phyloP scores from a whole-genome alignment of 805 yeast genomes.

The Grigorovia humatica region DNA sequence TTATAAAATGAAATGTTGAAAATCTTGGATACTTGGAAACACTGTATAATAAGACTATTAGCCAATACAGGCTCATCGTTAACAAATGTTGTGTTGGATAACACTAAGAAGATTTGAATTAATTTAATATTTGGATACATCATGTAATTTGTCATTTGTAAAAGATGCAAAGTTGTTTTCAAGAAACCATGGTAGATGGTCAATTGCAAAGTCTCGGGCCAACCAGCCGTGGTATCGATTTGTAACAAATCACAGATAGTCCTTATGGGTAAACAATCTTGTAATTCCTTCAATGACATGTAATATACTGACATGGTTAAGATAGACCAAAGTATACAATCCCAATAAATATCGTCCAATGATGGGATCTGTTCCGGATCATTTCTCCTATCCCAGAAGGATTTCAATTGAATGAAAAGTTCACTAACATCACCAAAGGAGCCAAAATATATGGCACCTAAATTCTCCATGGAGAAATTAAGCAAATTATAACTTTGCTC shows the following conservation, averaged over 20 bases:
- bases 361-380: slow-evolving; percentile 7
- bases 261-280: slow-evolving; percentile 5
- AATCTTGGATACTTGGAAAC: slow-evolving; percentile 19
- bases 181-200: slow-evolving; percentile 11
- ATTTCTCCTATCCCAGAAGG: slow-evolving; percentile 17
- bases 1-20: slow-evolving; percentile 17
- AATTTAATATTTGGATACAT: slow-evolving; percentile 20
- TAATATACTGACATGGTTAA: slow-evolving; percentile 22
- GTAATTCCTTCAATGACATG: slow-evolving; percentile 14
- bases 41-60: slow-evolving; percentile 15
- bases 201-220: slow-evolving; percentile 12
- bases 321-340: slow-evolving; percentile 24
- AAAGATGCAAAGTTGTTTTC: slow-evolving; percentile 8
- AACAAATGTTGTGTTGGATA: slow-evolving; percentile 20
- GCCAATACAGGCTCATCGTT: slow-evolving; percentile 7
- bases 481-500: slow-evolving; percentile 18
- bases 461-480: slow-evolving; percentile 23
- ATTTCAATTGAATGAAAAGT: slow-evolving; percentile 17
- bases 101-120: slow-evolving; percentile 18
- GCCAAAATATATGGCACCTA: slow-evolving; percentile 27
- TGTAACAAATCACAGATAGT: slow-evolving; percentile 5
- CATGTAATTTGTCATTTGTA: slow-evolving; percentile 14
- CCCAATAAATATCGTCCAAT: slow-evolving; percentile 12
- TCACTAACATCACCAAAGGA: slow-evolving; percentile 24
- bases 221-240: slow-evolving; percentile 3